Evolutionary conservation across 257 asterid genomes (phyloP), one percentile per base, ranked within the genome.

Genomic region (Ligustrum vulgare): DNA sequence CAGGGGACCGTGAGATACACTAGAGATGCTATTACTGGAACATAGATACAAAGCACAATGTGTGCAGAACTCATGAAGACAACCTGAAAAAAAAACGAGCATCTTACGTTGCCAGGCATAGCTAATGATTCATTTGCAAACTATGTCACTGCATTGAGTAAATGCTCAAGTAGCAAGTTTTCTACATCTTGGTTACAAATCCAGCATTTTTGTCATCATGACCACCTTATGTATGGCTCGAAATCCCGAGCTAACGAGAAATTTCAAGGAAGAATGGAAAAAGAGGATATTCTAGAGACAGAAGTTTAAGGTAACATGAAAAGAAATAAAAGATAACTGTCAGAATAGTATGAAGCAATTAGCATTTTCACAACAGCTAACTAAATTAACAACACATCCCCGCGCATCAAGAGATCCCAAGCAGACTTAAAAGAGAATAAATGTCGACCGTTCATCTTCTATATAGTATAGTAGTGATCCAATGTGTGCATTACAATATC

Each of bases 1-100:
- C 0, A 91, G 90, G 3, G 93, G 93, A 4, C 93, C 92, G 2
- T 82, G 87, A 58, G 83, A 75, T 16, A 36, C 77, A 0, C 81
- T 84, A 3, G 97, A 83, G 36, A 91, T 73, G 78, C 75, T 82
- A 67, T 78, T 89, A 39, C 93, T 87, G 15, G 97, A 92, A 74
- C 97, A 92, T 9, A 92, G 88, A 69, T 92, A 92, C 54, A 92
- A 80, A 8, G 96, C 97, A 72, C 96, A 92, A 10, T 74, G 87
- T 20, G 92, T 90, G 90, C 97, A 92, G 83, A 89, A 90, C 85
- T 92, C 97, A 15, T 92, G 97, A 79, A 80, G 86, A 84, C 96
- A 92, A 65, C 95, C 96, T 92, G 89, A 79, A 77, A 60, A 79
- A 77, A 60, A 23, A 20, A 8, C 2, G 2, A 60, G 34, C 67